Evolutionary conservation across 345 rosid species (phyloP).

Genomic region (Brassica carinata): DNA sequence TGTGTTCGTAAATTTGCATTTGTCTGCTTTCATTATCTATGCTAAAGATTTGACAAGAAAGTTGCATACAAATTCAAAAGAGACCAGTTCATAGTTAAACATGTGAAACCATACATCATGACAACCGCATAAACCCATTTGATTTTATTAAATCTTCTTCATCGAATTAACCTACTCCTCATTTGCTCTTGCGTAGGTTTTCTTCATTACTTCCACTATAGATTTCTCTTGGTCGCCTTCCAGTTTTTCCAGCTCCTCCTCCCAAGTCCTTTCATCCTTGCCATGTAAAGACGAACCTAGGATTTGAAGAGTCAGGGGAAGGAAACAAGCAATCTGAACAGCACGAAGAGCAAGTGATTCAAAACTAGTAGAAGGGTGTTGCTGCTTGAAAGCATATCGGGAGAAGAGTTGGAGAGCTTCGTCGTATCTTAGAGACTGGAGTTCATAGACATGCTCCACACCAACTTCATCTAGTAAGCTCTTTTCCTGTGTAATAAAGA

Average conservation of each 20-base stretch:
- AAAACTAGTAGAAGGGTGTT: not conserved
- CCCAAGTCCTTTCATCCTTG: not conserved
- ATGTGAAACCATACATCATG: not conserved
- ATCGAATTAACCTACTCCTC: conserved; percentile 30
- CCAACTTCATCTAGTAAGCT: not conserved
- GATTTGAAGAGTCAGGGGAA: conserved; percentile 11
- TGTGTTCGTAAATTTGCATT: too few relatives aligned
- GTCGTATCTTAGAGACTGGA: not conserved
- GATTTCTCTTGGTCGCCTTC: conserved; percentile 16
- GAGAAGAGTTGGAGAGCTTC: conserved; percentile 31
- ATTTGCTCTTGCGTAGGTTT: not conserved
- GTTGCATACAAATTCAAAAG: not conserved
- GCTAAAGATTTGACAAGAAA: not conserved
- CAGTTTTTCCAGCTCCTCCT: conserved; percentile 1
- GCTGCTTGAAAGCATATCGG: not conserved
- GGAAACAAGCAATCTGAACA: not conserved
- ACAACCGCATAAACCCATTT: not conserved
- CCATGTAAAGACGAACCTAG: conserved; percentile 12
- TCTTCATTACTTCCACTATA: not conserved
- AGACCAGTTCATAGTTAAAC: not conserved
- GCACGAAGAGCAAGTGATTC: conserved; percentile 22
- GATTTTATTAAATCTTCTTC: not conserved
- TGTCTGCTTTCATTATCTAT: too few relatives aligned
- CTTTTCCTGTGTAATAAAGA: conserved; percentile 16
- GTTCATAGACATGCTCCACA: conserved; percentile 18